Conservation (phyloP, 306 rosid genomes). For the Vigna hirtella region DNA sequence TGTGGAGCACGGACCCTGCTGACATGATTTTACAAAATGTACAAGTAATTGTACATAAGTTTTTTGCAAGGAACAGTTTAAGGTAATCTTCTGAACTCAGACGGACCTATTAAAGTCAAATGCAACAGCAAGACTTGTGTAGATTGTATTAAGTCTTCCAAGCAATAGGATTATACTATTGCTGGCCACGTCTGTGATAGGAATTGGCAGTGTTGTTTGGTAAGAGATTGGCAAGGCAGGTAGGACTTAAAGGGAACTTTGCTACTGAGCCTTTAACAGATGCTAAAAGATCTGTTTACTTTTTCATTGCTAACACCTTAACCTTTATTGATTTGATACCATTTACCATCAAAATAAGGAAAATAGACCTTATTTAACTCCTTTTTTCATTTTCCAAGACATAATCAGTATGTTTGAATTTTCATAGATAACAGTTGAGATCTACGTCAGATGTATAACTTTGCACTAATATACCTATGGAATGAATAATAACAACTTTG, state of each 20-base stretch:
- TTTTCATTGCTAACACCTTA: slow-evolving; percentile 59
- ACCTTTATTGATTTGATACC: slow-evolving; percentile 55
- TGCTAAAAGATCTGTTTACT: slow-evolving; percentile 57
- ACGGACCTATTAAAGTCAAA: slow-evolving; percentile 26
- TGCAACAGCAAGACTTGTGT: slow-evolving; percentile 18
- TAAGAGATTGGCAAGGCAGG: slow-evolving; percentile 49
- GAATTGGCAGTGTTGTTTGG: slow-evolving; percentile 40
- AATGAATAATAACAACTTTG: slow-evolving; percentile 35
- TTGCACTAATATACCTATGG: slow-evolving; percentile 13
- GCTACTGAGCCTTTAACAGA: slow-evolving; percentile 45
- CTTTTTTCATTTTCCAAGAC: slow-evolving; percentile 38
- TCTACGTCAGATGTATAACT: slow-evolving; percentile 16
- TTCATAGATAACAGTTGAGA: slow-evolving; percentile 14
- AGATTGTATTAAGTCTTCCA: slow-evolving; percentile 28
- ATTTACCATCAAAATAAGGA: slow-evolving; percentile 42
- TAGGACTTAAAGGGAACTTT: slow-evolving; percentile 55
- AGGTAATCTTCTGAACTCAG: slow-evolving; percentile 25
- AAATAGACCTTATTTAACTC: slow-evolving; percentile 37
- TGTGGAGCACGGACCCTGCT: slow-evolving; percentile 4
- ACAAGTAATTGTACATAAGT: slow-evolving; percentile 21
- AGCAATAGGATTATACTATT: slow-evolving; percentile 17
- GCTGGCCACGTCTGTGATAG: slow-evolving; percentile 26
- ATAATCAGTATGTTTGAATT: slow-evolving; percentile 15
- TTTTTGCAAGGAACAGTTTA: not conserved
- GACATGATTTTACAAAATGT: slow-evolving; percentile 23